A percentile compares a stretch with the other conserved stretches of the same genome.
Evolutionary conservation across 2,329 filamentous ascomycete species (phyloP).

Genomic region (Cladophialophora chaetospira): DNA sequence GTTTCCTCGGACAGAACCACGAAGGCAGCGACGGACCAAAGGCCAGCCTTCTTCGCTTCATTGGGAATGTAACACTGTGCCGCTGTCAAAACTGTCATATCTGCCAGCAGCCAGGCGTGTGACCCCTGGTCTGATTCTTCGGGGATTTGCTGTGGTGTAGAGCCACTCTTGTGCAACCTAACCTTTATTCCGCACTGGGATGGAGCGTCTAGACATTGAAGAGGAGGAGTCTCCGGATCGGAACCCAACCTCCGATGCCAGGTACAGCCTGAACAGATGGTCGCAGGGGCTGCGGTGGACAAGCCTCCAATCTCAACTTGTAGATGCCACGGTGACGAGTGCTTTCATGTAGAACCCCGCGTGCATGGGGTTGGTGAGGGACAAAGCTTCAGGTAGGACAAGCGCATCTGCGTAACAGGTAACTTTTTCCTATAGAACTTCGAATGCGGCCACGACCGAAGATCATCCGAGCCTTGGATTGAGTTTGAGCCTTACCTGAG

Average conservation of each 20-base stretch:
- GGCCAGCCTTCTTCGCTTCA: neutral
- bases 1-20: neutral
- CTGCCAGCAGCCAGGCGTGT: constrained; percentile 25
- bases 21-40: neutral
- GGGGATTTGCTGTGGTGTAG: constrained; percentile 13
- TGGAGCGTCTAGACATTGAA: neutral
- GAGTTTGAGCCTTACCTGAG: too few species aligned
- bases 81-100: constrained; percentile 34
- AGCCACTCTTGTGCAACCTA: constrained; percentile 16
- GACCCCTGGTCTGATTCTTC: constrained; percentile 11
- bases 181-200: neutral
- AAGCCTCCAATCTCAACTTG: neutral
- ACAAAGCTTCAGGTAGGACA: constrained; percentile 2
- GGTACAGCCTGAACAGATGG: constrained; percentile 2
- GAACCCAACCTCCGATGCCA: constrained; percentile 9
- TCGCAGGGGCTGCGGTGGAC: neutral
- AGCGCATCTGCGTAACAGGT: constrained; percentile 3
- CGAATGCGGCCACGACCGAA: too few species aligned
- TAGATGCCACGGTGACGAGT: neutral
- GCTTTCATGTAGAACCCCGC: neutral
- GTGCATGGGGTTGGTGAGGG: constrained; percentile 7
- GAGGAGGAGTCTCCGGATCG: constrained; percentile 1
- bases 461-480: too few species aligned
- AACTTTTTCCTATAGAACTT: neutral
- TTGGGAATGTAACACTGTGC: constrained; percentile 16